phyloP scores from a whole-genome alignment of 140 eudicot genomes.

The Eryngium alpinum region DNA sequence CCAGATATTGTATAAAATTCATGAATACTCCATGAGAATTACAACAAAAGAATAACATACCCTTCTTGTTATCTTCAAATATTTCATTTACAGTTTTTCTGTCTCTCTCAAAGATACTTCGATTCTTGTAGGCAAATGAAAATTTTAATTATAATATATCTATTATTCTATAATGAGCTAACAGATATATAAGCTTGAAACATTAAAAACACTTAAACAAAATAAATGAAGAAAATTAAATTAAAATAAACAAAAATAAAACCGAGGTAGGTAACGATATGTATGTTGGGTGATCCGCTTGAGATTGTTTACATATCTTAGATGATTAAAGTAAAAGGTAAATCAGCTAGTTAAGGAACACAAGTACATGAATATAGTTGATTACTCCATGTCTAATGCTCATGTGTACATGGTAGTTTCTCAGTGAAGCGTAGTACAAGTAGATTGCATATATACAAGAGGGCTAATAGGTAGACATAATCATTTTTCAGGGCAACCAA shows the following conservation, averaged over 20 bases:
- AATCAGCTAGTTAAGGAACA: no score
- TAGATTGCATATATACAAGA: neutral
- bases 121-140: constrained; percentile 48
- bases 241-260: no score
- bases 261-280: no score
- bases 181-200: no score
- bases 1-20: neutral
- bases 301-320: no score
- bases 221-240: neutral
- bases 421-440: neutral
- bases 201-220: neutral
- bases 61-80: constrained; percentile 67
- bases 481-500: neutral
- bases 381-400: no score
- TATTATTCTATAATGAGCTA: no score
- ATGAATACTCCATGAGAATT: neutral
- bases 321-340: no score
- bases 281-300: no score
- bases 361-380: no score
- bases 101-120: constrained; percentile 77
- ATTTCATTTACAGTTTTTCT: constrained; percentile 48
- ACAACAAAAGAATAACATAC: constrained; percentile 28
- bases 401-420: neutral
- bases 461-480: neutral
- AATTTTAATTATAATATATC: neutral